A percentile compares a stretch with the other conserved stretches of the same genome.
phyloP scores from a whole-genome alignment of 768 basidiomycete genomes.

The Mrakia gelida region DNA sequence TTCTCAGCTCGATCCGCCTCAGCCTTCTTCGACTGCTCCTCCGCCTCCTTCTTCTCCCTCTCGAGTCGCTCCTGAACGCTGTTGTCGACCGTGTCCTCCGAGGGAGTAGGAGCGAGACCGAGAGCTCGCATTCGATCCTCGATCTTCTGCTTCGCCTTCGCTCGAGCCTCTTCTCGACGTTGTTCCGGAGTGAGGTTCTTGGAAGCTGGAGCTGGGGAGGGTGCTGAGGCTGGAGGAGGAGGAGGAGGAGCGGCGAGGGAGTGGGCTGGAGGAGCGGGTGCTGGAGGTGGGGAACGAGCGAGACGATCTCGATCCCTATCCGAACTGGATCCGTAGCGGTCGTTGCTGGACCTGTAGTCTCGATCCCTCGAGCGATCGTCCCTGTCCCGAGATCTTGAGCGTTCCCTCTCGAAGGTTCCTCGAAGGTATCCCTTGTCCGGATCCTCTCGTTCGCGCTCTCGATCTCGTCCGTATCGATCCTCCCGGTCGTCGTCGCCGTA shows the following conservation, averaged over 20 bases:
- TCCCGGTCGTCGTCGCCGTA: constrained; percentile 50
- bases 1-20: constrained; percentile 78
- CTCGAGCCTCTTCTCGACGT: constrained; percentile 67
- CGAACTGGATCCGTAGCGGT: constrained; percentile 45
- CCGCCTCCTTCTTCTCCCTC: constrained; percentile 84
- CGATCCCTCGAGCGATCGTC: constrained; percentile 41
- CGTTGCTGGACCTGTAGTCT: constrained; percentile 34
- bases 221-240: constrained; percentile 51
- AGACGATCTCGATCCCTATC: constrained; percentile 47
- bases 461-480: constrained; percentile 44
- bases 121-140: constrained; percentile 79
- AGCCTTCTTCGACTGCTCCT: constrained; percentile 70
- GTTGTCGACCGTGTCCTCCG: constrained; percentile 56
- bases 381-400: constrained; percentile 50
- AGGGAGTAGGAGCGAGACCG: constrained; percentile 54
- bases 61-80: constrained; percentile 78
- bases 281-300: constrained; percentile 47
- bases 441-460: constrained; percentile 45
- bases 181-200: constrained; percentile 83
- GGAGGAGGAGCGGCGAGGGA: constrained; percentile 37
- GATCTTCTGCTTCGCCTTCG: constrained; percentile 74
- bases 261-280: constrained; percentile 52
- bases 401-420: constrained; percentile 48
- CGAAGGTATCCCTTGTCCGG: constrained; percentile 18
- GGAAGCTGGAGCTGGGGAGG: constrained; percentile 47